Conservation (phyloP, 345 rosid species). For the Barbarea vulgaris region DNA sequence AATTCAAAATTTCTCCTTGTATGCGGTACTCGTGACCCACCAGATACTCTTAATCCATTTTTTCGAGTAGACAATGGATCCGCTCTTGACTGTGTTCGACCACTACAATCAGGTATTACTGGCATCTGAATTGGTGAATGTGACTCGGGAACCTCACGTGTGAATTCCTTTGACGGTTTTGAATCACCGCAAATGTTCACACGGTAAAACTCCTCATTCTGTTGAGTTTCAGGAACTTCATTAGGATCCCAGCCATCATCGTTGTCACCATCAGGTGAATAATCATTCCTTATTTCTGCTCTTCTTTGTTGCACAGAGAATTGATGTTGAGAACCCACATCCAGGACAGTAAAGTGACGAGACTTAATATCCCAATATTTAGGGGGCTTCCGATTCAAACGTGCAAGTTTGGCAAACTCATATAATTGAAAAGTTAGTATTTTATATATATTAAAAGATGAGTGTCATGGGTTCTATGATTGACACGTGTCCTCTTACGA, state of each 20-base stretch:
- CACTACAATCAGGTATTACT: too few species aligned
- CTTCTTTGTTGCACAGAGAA: neutral
- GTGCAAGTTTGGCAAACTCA: too few species aligned
- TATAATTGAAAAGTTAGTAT: too few species aligned
- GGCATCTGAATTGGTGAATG: too few species aligned
- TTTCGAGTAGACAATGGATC: neutral
- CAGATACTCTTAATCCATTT: neutral
- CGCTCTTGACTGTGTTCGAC: neutral
- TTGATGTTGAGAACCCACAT: neutral
- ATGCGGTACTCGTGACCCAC: neutral
- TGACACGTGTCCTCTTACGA: too few species aligned
- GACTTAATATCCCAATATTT: neutral
- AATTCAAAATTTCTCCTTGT: neutral
- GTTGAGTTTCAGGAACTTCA: neutral
- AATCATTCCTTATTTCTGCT: neutral
- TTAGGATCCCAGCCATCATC: neutral
- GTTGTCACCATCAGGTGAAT: neutral
- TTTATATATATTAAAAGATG: too few species aligned
- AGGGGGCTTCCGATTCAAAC: neutral
- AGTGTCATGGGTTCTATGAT: too few species aligned
- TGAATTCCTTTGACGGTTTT: neutral
- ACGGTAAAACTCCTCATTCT: neutral
- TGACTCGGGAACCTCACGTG: neutral
- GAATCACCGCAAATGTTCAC: too few species aligned
- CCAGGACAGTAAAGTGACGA: neutral